Evolutionary conservation across 176 grass and related monocot species (phyloP).

Genomic region (Alloteropsis semialata): DNA sequence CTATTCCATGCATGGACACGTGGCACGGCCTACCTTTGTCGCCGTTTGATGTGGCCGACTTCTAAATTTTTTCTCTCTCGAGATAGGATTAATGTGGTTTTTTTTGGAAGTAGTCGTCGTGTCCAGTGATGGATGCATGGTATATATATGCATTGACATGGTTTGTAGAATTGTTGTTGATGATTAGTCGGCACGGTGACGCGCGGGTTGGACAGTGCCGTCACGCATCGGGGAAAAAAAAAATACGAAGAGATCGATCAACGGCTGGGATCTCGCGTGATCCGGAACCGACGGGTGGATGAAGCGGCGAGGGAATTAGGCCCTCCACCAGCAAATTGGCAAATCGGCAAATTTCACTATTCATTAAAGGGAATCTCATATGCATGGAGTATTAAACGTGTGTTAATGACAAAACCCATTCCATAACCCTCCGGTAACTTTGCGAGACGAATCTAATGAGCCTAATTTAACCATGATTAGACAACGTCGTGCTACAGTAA

Average conservation of each 20-base stretch:
- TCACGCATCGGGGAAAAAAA: neutral
- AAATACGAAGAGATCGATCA: neutral
- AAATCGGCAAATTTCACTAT: no score
- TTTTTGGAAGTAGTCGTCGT: constrained; percentile 3
- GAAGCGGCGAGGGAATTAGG: neutral
- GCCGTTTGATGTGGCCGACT: neutral
- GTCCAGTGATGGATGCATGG: neutral
- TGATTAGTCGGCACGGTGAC: constrained; percentile 9
- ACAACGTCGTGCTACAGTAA: no score
- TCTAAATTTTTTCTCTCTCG: neutral
- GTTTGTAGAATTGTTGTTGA: constrained; percentile 1
- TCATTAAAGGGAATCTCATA: no score
- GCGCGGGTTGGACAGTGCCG: neutral
- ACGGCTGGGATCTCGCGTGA: neutral
- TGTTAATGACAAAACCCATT: no score
- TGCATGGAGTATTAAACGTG: no score
- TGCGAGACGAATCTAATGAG: no score
- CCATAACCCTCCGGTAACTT: no score
- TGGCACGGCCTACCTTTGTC: neutral
- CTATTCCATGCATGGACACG: no score
- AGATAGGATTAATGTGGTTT: neutral
- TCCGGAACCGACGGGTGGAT: neutral
- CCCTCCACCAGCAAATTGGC: no score
- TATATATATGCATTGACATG: no score
- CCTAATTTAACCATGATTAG: no score